Base-by-base conservation (phyloP, 805 yeast species). In the Wickerhamiella lipophila region DNA sequence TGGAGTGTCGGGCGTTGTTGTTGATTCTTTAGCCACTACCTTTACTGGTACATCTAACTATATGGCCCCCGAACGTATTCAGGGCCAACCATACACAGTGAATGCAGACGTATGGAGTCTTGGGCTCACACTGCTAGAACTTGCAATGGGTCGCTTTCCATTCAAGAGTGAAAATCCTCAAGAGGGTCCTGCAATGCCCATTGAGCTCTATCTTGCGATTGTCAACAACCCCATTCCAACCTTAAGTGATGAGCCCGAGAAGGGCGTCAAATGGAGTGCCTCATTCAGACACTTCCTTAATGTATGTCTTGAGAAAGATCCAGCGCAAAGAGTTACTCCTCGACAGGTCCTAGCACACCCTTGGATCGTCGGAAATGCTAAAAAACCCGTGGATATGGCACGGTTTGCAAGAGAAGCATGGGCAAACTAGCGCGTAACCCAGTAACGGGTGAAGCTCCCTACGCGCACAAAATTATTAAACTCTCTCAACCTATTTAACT, bases 51-150 rank as follows among this genome's bases (percentile, higher is more conserved):
- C 98, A 0, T 88, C 95, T 9, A 89, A 85, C 62, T 92, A 92
- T 64, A 92, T 92, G 98, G 97, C 98, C 0, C 98, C 98, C 0
- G 98, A 92, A 64, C 74, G 98, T 57, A 89, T 92, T 46, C 84
- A 84, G 68, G 96, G 96, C 25, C 89, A 86, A 60, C 92, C 96
- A 1, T 92, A 92, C 61, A 82, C 95, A 9, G 96, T 89, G 2
- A 84, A 95, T 3, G 81, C 94, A 58, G 98, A 92, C 62, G 89
- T 92, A 13, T 92, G 98, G 98, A 87, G 96, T 1, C 67, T 92
- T 27, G 98, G 98, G 0, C 70, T 92, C 50, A 88, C 97, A 1
- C 67, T 92, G 42, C 68, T 92, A 59, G 98, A 92, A 61, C 96
- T 89, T 23, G 96, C 97, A 3, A 79, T 77, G 60, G 94, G 95